Evolutionary conservation across 306 rosid species (phyloP), one percentile per base, ranked within the genome.

Genomic region (Macrotyloma uniflorum): DNA sequence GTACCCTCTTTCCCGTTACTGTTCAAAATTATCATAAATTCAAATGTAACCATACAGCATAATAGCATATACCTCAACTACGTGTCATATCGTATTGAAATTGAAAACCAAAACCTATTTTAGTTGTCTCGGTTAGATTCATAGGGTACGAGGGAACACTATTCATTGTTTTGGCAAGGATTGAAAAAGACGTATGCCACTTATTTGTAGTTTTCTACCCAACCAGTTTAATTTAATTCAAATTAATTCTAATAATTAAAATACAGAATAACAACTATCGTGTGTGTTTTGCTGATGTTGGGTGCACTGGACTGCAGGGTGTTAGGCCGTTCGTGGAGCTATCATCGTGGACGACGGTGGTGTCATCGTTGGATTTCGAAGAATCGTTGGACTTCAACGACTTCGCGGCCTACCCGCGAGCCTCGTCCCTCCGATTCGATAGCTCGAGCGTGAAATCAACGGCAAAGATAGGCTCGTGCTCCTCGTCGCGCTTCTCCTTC

Each of bases 401-500:
- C 78, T 90, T 91, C 69, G 67, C 94, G 1, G 63, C 91, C 1
- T 96, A 96, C 64, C 96, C 97, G 0, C 89, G 97, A 70, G 90
- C 92, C 54, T 84, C 99, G 19, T 93, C 99, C 82, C 92, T 96
- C 33, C 93, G 99, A 76, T 96, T 85, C 62, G 94, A 93, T 9
- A 79, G 81, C 0, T 75, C 97, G 6, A 82, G 90, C 0, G 57
- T 90, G 3, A 80, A 85, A 63, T 82, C 98, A 9, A 85, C 93
- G 83, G 85, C 87, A 16, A 96, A 87, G 90, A 75, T 91, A 13
- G 97, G 98, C 1, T 72, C 98, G 0, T 91, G 96, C 84, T 87
- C 99, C 3, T 96, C 99, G 2, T 93, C 99, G 0, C 96, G 99
- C 5, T 95, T 95, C 90, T 86, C 99, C 51, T 95, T 95, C 86